Evolutionary conservation across 2,329 filamentous ascomycete genomes (phyloP).

Genomic region (Beauveria scarabaeidicola): DNA sequence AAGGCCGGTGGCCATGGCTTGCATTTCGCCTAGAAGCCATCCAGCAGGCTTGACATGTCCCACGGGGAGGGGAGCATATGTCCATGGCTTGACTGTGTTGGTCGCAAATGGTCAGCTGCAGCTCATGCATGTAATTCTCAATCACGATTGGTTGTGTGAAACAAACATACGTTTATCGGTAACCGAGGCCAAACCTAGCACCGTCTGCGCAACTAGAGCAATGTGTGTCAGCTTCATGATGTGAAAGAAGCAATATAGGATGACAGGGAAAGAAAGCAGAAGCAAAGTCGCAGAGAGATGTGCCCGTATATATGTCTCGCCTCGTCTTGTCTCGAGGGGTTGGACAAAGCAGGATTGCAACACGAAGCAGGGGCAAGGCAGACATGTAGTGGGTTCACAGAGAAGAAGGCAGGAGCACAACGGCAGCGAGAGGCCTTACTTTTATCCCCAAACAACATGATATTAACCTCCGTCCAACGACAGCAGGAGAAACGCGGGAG

Average conservation of each 20-base stretch:
- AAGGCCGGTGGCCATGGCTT: conserved; percentile 40
- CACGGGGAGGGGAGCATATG: conserved; percentile 27
- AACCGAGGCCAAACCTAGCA: conserved; percentile 1
- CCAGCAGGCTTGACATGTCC: conserved; percentile 42
- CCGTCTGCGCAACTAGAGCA: conserved; percentile 9
- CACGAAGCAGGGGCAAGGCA: neutral
- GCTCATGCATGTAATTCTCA: neutral
- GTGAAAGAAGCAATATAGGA: neutral
- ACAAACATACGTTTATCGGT: conserved; percentile 7
- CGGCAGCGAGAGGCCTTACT: conserved; percentile 4
- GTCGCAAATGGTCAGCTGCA: neutral
- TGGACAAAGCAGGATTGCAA: neutral
- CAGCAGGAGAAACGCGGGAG: neutral
- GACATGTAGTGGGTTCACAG: neutral
- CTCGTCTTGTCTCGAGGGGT: neutral
- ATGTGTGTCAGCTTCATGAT: conserved; percentile 4
- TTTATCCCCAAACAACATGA: conserved; percentile 7
- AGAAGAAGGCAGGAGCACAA: conserved; percentile 3
- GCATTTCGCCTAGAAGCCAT: conserved; percentile 43
- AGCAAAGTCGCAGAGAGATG: neutral
- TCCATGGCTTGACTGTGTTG: conserved; percentile 11
- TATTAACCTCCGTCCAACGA: neutral
- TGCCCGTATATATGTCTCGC: neutral
- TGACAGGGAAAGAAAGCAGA: neutral
- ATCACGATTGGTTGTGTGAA: neutral